Conservation (phyloP, 1,139 yeast species). For the Kodamaea derodonti region DNA sequence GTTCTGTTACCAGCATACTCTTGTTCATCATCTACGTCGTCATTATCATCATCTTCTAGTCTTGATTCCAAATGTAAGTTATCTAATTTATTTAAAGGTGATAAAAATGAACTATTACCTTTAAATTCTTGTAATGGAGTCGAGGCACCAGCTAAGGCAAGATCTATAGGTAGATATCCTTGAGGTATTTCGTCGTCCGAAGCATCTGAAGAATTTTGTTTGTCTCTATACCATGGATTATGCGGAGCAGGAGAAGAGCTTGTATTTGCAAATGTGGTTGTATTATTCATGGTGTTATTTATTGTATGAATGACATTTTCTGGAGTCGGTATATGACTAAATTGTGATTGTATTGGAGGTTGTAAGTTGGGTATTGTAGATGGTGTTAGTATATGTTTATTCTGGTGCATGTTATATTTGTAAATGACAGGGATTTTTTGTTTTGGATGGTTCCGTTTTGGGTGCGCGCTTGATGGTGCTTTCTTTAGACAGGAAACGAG, state of each 20-base stretch:
- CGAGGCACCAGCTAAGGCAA: slow-evolving; percentile 29
- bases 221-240: slow-evolving; percentile 12
- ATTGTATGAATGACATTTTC: slow-evolving; percentile 4
- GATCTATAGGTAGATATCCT: slow-evolving; percentile 14
- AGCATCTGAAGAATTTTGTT: slow-evolving; percentile 8
- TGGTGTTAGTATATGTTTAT: slow-evolving; percentile 6
- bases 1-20: slow-evolving; percentile 14
- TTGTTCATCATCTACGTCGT: slow-evolving; percentile 9
- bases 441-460: background rate
- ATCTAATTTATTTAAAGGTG: slow-evolving; percentile 26
- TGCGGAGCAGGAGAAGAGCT: slow-evolving; percentile 4
- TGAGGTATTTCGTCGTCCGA: slow-evolving; percentile 16
- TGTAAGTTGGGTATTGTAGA: slow-evolving; percentile 13
- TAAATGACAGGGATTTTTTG: background rate
- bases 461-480: too few species aligned
- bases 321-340: slow-evolving; percentile 5
- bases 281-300: slow-evolving; percentile 3
- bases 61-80: slow-evolving; percentile 15
- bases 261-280: slow-evolving; percentile 3
- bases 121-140: slow-evolving; percentile 27
- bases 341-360: slow-evolving; percentile 10
- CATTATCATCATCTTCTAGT: slow-evolving; percentile 7
- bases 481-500: too few species aligned
- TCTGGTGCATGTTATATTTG: background rate
- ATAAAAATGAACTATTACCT: slow-evolving; percentile 25